These are phyloP conservation scores for Nakazawaea wickerhamii DNA, from an alignment of 805 yeast genomes.

Conservation along the genomic window DNA sequence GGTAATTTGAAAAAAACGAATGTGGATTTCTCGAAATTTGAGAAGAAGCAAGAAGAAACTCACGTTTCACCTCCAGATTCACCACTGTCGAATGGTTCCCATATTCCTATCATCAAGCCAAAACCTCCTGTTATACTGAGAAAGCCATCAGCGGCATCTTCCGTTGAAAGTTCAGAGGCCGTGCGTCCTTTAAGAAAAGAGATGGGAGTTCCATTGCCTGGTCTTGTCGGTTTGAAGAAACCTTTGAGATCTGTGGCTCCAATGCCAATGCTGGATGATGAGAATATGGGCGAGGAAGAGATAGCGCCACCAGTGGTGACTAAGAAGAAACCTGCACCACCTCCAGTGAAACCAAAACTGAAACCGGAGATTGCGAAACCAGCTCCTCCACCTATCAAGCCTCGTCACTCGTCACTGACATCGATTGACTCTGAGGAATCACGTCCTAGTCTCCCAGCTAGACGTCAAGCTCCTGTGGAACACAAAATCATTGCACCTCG, in stretches of 20 bases:
- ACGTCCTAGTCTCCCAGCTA: not conserved
- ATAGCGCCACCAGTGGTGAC: not conserved
- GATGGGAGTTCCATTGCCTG: slow-evolving; percentile 7
- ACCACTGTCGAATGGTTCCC: not conserved
- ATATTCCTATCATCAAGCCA: slow-evolving; percentile 9
- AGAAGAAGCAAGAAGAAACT: slow-evolving; percentile 1
- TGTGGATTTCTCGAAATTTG: slow-evolving; percentile 10
- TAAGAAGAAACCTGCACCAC: slow-evolving; percentile 6
- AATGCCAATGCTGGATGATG: not conserved
- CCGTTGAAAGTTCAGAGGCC: not conserved
- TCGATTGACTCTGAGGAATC: not conserved
- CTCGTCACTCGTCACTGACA: not conserved
- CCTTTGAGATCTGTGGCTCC: not conserved
- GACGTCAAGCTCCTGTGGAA: not conserved
- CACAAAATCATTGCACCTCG: slow-evolving; percentile 1
- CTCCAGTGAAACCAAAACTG: slow-evolving; percentile 10
- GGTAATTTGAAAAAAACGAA: slow-evolving; percentile 16
- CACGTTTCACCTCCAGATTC: not conserved
- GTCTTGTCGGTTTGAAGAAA: not conserved
- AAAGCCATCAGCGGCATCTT: slow-evolving; percentile 14
- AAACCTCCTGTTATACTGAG: slow-evolving; percentile 16
- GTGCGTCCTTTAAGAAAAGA: not conserved
- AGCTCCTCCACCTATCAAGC: slow-evolving; percentile 1
- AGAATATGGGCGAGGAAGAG: not conserved
- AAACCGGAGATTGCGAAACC: slow-evolving; percentile 8